phyloP scores from a whole-genome alignment of 169 alveolate species.

The Babesia caballi region DNA sequence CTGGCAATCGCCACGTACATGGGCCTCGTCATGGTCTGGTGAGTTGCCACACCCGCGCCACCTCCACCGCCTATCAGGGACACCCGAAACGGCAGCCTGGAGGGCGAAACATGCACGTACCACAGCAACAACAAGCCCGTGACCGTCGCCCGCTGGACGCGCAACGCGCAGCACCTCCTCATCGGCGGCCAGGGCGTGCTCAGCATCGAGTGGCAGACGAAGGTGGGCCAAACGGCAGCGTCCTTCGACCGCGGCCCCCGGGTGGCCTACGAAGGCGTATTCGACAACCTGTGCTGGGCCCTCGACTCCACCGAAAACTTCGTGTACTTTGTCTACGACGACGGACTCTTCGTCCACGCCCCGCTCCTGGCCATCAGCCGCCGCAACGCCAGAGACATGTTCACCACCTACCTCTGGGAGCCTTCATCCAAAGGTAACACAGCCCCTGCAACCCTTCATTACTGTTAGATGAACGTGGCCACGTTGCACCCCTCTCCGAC shows the following conservation, averaged over 20 bases:
- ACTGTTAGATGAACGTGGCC: neutral
- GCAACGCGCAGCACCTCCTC: slow-evolving; percentile 24
- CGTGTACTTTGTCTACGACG: slow-evolving; percentile 32
- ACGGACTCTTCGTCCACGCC: slow-evolving; percentile 26
- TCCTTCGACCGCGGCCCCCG: slow-evolving; percentile 12
- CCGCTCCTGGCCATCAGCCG: slow-evolving; percentile 2
- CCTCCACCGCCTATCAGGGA: slow-evolving; percentile 20
- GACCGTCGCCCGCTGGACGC: slow-evolving; percentile 15
- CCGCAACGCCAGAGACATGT: slow-evolving; percentile 4
- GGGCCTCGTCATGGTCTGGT: slow-evolving; percentile 36
- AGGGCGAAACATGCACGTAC: slow-evolving; percentile 47
- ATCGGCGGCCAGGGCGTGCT: slow-evolving; percentile 18
- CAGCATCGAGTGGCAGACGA: slow-evolving; percentile 48
- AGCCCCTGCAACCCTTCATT: neutral
- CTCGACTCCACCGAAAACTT: slow-evolving; percentile 10
- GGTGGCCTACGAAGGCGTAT: neutral
- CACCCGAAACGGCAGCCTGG: slow-evolving; percentile 10
- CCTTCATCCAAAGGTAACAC: slow-evolving; percentile 1
- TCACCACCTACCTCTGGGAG: slow-evolving; percentile 37
- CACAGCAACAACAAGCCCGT: slow-evolving; percentile 39
- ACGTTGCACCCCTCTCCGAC: neutral
- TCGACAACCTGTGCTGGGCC: slow-evolving; percentile 58
- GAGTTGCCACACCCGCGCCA: neutral
- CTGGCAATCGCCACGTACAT: slow-evolving; percentile 38
- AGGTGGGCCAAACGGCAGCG: neutral